Evolutionary conservation across 441 rosid species (phyloP).

Genomic region (Gossypium laxum): DNA sequence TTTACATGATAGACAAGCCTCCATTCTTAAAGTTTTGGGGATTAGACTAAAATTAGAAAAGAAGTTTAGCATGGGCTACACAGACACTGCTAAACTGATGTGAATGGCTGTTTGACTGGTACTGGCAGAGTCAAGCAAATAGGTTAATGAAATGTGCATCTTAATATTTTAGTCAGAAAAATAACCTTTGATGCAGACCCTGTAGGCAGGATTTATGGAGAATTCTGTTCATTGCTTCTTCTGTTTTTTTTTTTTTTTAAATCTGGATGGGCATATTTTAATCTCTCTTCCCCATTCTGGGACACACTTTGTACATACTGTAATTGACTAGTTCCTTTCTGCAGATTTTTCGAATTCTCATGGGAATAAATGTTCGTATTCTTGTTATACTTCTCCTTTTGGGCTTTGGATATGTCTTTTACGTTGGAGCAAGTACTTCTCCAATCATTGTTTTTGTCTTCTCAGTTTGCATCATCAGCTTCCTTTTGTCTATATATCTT

Average conservation of each 20-base stretch:
- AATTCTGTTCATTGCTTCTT: neutral
- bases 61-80: neutral
- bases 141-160: neutral
- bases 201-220: neutral
- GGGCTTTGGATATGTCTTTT: constrained; percentile 69
- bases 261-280: neutral
- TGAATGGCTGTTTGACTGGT: neutral
- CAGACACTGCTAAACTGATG: neutral
- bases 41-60: neutral
- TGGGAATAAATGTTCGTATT: constrained; percentile 74
- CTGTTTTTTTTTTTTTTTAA: neutral
- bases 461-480: constrained; percentile 69
- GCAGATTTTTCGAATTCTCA: constrained; percentile 77
- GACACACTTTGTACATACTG: neutral
- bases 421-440: constrained; percentile 88
- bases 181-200: neutral
- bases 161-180: neutral
- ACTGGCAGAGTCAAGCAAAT: neutral
- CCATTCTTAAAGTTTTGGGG: neutral
- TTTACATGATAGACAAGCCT: neutral
- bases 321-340: constrained; percentile 10
- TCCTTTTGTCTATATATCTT: constrained; percentile 71
- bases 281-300: neutral
- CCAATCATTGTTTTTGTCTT: constrained; percentile 86
- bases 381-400: constrained; percentile 59